Conservation (phyloP, 140 eudicot species). For the Flaveria floridana region DNA sequence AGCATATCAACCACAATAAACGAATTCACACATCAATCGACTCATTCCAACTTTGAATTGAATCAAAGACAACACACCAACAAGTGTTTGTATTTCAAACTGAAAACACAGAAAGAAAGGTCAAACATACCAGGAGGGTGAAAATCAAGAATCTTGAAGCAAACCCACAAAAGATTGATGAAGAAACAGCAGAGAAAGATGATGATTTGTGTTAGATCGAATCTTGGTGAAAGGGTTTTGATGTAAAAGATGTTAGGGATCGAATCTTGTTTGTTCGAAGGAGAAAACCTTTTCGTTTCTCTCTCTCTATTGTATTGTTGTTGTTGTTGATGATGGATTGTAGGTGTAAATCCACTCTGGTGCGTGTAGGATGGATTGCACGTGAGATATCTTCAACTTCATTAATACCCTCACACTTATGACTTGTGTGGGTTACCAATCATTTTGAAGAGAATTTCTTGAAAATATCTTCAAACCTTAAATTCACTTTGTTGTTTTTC, state of each 20-base stretch:
- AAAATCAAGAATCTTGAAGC: conserved; percentile 12
- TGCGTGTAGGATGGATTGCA: conserved; percentile 32
- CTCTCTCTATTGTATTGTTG: not conserved
- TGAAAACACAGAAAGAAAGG: conserved; percentile 9
- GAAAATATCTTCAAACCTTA: conserved; percentile 14
- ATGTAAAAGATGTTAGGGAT: conserved; percentile 20
- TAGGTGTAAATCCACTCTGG: conserved; percentile 22
- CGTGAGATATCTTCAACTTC: conserved; percentile 21
- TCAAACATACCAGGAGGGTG: conserved; percentile 34
- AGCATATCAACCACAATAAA: not conserved
- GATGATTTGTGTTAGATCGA: conserved; percentile 19
- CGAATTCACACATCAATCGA: conserved; percentile 2
- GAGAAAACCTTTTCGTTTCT: not conserved
- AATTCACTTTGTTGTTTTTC: not conserved
- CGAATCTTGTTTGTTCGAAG: conserved; percentile 27
- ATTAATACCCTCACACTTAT: not conserved
- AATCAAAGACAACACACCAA: not conserved
- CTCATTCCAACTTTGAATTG: not conserved
- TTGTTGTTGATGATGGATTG: conserved; percentile 18
- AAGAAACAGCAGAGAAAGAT: conserved; percentile 14
- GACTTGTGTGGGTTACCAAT: conserved; percentile 16
- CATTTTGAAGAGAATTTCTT: conserved; percentile 18
- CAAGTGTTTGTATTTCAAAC: not conserved
- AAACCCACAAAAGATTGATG: conserved; percentile 17
- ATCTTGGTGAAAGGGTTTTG: conserved; percentile 14